Evolutionary conservation across 352 stramenopile genomes (phyloP).

Genomic region (Globisporangium uncinulatum): DNA sequence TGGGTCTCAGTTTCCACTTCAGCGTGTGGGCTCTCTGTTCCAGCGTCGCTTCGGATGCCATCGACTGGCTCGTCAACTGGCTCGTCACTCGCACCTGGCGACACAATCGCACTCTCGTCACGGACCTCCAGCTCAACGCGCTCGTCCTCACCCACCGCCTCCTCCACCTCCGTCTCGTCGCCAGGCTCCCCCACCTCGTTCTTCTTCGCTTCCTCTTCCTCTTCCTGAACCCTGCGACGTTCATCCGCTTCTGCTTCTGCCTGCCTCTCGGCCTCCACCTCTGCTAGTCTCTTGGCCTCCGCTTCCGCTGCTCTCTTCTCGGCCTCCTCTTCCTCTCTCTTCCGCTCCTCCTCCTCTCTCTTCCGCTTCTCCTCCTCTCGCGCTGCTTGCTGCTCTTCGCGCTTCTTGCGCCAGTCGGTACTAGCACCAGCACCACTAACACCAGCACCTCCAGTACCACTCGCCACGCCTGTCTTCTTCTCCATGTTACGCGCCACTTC

Average conservation of each 20-base stretch:
- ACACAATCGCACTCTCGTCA: too few species aligned
- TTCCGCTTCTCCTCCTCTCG: not conserved
- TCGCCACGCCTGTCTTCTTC: constrained; percentile 36
- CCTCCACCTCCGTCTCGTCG: not conserved
- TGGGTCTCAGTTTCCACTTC: not conserved
- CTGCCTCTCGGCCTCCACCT: too few species aligned
- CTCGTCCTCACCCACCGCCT: constrained; percentile 1
- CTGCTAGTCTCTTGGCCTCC: too few species aligned
- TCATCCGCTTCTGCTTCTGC: too few species aligned
- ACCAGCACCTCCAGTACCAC: not conserved
- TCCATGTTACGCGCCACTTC: constrained; percentile 68
- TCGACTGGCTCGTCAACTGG: too few species aligned
- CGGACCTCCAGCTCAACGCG: too few species aligned
- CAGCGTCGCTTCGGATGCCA: too few species aligned
- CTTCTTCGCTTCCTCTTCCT: not conserved
- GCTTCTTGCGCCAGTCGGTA: constrained; percentile 11
- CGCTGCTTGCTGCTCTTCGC: constrained; percentile 6
- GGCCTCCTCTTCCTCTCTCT: not conserved
- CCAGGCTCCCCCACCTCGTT: not conserved
- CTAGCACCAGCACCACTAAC: constrained; percentile 13
- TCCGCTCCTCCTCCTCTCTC: too few species aligned
- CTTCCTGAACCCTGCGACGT: not conserved
- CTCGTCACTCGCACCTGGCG: too few species aligned
- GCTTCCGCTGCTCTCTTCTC: too few species aligned
- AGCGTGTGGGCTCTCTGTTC: not conserved